These are phyloP conservation scores for Solanum paucissectum DNA, from an alignment of 257 asterid species.

Conservation along the genomic window DNA sequence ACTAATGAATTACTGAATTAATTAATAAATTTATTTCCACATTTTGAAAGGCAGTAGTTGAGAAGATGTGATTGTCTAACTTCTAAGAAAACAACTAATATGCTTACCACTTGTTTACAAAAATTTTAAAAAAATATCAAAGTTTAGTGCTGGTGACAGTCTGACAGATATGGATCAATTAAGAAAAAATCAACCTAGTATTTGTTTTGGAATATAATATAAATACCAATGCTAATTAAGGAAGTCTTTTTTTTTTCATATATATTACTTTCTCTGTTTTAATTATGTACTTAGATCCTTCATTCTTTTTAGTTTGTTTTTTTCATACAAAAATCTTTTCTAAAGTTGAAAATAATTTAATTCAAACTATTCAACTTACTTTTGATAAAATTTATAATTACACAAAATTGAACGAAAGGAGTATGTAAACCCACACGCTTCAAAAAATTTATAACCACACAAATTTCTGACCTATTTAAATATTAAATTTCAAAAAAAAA, in stretches of 20 bases:
- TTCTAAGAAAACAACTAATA: constrained; percentile 9
- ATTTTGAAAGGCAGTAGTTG: background rate
- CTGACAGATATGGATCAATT: background rate
- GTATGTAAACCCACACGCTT: too few relatives aligned
- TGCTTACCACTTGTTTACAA: background rate
- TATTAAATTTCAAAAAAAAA: background rate
- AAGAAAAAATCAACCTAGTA: background rate
- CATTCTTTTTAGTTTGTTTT: background rate
- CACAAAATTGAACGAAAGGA: background rate
- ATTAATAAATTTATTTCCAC: background rate
- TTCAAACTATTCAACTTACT: background rate
- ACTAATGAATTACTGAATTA: background rate
- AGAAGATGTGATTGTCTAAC: constrained; percentile 12
- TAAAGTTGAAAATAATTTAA: background rate
- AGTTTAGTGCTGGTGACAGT: background rate
- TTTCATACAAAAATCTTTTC: background rate
- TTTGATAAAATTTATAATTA: background rate
- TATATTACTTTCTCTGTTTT: background rate
- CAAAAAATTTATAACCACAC: background rate
- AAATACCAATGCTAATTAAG: background rate
- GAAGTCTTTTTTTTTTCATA: background rate
- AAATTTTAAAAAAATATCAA: background rate
- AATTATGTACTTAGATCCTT: background rate
- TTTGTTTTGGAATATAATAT: background rate
- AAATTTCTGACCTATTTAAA: too few relatives aligned